Evolutionary conservation across 2,329 filamentous ascomycete species (phyloP).

Genomic region (Emmonsiellopsis sp.): DNA sequence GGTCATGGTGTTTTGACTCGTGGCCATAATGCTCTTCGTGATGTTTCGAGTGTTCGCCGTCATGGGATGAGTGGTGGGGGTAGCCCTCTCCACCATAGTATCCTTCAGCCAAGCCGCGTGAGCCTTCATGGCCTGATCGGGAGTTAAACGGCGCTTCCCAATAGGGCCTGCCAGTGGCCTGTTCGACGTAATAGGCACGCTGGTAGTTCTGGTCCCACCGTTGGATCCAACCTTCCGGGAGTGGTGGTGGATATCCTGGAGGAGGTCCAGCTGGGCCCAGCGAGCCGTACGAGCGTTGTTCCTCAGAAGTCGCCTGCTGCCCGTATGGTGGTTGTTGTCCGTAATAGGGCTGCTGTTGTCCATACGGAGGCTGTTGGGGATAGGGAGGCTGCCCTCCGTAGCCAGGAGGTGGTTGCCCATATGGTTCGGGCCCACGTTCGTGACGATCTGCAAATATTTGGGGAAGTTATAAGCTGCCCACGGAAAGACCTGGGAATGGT

Average conservation of each 20-base stretch:
- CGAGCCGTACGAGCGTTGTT: conserved; percentile 16
- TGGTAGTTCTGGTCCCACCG: conserved; percentile 39
- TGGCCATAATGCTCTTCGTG: conserved; percentile 16
- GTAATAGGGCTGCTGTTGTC: background rate
- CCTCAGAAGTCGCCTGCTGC: conserved; percentile 9
- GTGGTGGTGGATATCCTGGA: conserved; percentile 24
- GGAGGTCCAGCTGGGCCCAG: conserved; percentile 22
- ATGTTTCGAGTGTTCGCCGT: conserved; percentile 10
- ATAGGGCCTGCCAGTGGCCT: conserved; percentile 38
- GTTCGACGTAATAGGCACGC: conserved; percentile 39
- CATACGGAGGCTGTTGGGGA: background rate
- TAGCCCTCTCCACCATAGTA: conserved; percentile 40
- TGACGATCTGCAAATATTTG: background rate
- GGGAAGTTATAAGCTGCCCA: background rate
- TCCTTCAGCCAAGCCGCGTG: conserved; percentile 42
- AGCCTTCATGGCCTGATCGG: conserved; percentile 52
- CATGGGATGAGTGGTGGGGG: background rate
- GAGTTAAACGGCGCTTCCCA: conserved; percentile 42
- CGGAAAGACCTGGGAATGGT: background rate
- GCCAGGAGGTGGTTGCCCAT: background rate
- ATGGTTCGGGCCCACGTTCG: background rate
- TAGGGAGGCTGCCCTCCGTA: background rate
- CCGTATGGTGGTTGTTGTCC: conserved; percentile 2
- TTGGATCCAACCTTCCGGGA: conserved; percentile 36
- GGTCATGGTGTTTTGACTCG: conserved; percentile 1